Conservation (phyloP, 108 stramenopile species). For the Cylindrotheca closterium region DNA sequence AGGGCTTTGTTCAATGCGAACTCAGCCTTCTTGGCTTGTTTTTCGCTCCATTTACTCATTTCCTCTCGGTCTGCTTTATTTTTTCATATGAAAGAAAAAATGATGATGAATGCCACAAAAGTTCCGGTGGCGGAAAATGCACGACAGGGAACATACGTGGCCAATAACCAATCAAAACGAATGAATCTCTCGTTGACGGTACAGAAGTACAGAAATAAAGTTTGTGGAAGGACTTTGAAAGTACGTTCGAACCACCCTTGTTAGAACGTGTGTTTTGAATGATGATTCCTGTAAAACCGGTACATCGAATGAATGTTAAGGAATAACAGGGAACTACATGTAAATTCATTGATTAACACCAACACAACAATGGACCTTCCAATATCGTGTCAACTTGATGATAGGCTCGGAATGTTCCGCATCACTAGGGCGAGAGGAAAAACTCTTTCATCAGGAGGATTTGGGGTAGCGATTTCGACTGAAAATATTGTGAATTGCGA, state of each 20-base stretch:
- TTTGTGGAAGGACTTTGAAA: too few species aligned
- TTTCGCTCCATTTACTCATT: constrained; percentile 50
- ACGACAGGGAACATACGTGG: not conserved
- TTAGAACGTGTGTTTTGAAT: too few species aligned
- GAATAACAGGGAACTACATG: too few species aligned
- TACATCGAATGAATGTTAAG: too few species aligned
- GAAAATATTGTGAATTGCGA: constrained; percentile 5
- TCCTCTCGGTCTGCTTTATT: not conserved
- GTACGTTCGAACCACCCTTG: too few species aligned
- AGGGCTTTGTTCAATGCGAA: constrained; percentile 66
- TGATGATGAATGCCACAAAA: not conserved
- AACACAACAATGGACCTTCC: constrained; percentile 5
- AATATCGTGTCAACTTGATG: constrained; percentile 18
- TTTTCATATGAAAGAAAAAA: not conserved
- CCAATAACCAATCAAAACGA: not conserved
- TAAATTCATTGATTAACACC: too few species aligned
- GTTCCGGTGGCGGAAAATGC: not conserved
- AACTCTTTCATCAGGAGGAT: constrained; percentile 52
- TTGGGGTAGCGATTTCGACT: constrained; percentile 47
- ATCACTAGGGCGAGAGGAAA: constrained; percentile 52
- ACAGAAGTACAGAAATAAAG: too few species aligned
- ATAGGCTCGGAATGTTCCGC: constrained; percentile 28
- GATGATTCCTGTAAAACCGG: too few species aligned
- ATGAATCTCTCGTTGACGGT: too few species aligned
- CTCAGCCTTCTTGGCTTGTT: constrained; percentile 60